Conservation (phyloP, 352 stramenopile genomes). For the Lagenidium sp. region DNA sequence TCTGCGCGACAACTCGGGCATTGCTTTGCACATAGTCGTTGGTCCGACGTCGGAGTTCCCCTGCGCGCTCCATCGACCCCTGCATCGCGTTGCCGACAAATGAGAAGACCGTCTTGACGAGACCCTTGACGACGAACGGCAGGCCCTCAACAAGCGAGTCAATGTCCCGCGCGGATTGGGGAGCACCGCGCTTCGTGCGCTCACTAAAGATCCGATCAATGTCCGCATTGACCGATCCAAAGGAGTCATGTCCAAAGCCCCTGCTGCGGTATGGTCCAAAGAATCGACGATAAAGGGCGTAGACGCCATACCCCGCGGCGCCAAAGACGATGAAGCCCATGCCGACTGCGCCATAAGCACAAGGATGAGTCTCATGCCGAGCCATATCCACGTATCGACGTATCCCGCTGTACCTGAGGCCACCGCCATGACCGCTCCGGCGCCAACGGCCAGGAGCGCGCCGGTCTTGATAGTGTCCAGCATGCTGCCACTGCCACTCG, state of each 20-base stretch:
- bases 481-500: conserved; percentile 33
- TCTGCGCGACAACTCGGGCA: conserved; percentile 29
- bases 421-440: conserved; percentile 40
- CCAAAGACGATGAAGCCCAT: conserved; percentile 63
- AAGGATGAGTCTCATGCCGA: conserved; percentile 1
- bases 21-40: conserved; percentile 51
- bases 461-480: conserved; percentile 46
- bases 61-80: conserved; percentile 48
- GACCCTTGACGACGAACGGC: conserved; percentile 43
- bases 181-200: not conserved
- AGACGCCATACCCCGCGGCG: conserved; percentile 60
- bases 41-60: conserved; percentile 38
- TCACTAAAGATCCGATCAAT: conserved; percentile 50
- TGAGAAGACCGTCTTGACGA: conserved; percentile 62
- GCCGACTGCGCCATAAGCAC: conserved; percentile 27
- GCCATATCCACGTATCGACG: too few species aligned
- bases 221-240: conserved; percentile 28
- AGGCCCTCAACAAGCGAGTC: conserved; percentile 45
- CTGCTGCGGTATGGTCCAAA: conserved; percentile 35
- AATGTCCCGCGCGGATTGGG: conserved; percentile 13
- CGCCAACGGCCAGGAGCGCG: conserved; percentile 46
- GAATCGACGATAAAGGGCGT: conserved; percentile 58
- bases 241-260: conserved; percentile 22
- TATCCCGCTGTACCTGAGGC: conserved; percentile 68
- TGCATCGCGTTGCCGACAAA: conserved; percentile 52